Percentiles rank a stretch among this genome's conserved stretches.
These are phyloP conservation scores for Peniophora sp. DNA, from an alignment of 1,284 basidiomycete species.

Conservation along the genomic window DNA sequence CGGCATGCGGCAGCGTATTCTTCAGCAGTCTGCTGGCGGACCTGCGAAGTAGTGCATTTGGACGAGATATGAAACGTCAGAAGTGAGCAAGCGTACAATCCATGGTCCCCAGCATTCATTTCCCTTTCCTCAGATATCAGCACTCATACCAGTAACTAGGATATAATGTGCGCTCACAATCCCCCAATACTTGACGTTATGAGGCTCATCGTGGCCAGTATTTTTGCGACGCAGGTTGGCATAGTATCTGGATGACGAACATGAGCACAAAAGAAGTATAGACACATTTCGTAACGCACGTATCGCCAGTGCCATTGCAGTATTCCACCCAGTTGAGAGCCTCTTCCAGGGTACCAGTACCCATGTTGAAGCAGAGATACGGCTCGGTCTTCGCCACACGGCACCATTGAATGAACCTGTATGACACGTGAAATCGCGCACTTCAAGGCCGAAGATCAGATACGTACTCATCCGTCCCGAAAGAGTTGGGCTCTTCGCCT, in stretches of 20 bases:
- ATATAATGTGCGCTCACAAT: slow-evolving; percentile 6
- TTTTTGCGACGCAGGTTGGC: slow-evolving; percentile 55
- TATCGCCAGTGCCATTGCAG: slow-evolving; percentile 42
- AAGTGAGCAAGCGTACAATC: background rate
- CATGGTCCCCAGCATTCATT: slow-evolving; percentile 47
- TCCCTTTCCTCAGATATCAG: no score
- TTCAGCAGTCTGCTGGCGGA: slow-evolving; percentile 49
- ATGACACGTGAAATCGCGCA: slow-evolving; percentile 7
- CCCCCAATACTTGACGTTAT: slow-evolving; percentile 28
- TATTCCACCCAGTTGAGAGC: slow-evolving; percentile 64
- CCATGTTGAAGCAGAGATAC: slow-evolving; percentile 61
- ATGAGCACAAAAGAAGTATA: slow-evolving; percentile 15
- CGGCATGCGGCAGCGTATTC: slow-evolving; percentile 54
- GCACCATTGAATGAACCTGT: slow-evolving; percentile 42
- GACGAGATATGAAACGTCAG: background rate
- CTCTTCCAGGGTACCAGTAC: slow-evolving; percentile 54
- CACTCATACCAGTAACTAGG: background rate
- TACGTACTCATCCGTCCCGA: slow-evolving; percentile 49
- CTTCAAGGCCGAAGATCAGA: background rate
- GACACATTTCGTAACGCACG: slow-evolving; percentile 9
- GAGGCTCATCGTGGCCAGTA: slow-evolving; percentile 46
- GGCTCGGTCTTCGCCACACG: slow-evolving; percentile 44
- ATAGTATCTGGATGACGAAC: slow-evolving; percentile 33
- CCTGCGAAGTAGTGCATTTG: slow-evolving; percentile 43
- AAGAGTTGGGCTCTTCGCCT: slow-evolving; percentile 54